Evolutionary conservation across 2,329 filamentous ascomycete genomes (phyloP).

Genomic region (Epichloe gansuensis): DNA sequence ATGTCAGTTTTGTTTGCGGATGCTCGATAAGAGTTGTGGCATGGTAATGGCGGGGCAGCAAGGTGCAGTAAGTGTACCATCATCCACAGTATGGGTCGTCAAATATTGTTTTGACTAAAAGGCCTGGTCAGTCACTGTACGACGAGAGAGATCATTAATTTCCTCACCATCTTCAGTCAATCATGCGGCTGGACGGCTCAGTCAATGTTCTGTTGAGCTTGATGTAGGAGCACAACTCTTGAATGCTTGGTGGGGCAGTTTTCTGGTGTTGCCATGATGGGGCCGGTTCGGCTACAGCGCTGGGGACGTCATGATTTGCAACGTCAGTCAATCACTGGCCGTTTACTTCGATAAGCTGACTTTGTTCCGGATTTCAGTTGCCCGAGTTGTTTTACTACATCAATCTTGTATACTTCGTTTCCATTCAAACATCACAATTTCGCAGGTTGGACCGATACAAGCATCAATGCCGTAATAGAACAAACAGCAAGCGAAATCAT

Average conservation of each 20-base stretch:
- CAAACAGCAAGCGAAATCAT: neutral
- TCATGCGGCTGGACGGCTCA: neutral
- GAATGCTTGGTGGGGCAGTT: slow-evolving; percentile 6
- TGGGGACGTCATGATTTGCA: neutral
- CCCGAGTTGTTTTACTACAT: neutral
- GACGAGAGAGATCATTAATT: neutral
- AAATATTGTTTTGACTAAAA: slow-evolving; percentile 93
- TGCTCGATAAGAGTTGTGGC: neutral
- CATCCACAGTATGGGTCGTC: slow-evolving; percentile 79
- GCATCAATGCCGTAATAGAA: neutral
- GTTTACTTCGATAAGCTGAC: neutral
- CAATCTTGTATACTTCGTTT: neutral
- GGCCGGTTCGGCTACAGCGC: neutral
- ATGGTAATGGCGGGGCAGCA: slow-evolving; percentile 15
- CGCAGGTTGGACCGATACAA: neutral
- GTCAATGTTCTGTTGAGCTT: neutral
- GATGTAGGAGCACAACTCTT: slow-evolving; percentile 4
- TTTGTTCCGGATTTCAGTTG: neutral
- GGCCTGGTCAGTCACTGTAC: neutral
- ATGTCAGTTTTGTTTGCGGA: neutral
- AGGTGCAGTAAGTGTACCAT: slow-evolving; percentile 42
- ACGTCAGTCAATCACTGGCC: neutral
- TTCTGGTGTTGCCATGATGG: neutral
- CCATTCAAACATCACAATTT: neutral
- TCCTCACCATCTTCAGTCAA: slow-evolving; percentile 15